Evolutionary conservation across 257 asterid genomes (phyloP).

Genomic region (Nicotiana knightiana): DNA sequence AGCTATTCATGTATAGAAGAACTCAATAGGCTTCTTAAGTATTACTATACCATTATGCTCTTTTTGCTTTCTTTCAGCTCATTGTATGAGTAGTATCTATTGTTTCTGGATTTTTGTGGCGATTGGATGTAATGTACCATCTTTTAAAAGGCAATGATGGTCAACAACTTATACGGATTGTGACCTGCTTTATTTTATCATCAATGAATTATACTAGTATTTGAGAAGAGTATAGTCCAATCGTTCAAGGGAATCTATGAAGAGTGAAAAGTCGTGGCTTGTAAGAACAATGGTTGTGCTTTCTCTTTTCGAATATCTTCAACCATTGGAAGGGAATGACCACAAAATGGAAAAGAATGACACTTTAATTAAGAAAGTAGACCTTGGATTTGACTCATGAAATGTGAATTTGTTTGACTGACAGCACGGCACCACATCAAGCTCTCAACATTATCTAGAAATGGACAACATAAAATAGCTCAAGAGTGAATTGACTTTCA

Average conservation of each 20-base stretch:
- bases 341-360: no score
- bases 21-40: not conserved
- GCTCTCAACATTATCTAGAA: no score
- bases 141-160: not conserved
- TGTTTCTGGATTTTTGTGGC: not conserved
- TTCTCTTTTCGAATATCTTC: no score
- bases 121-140: not conserved
- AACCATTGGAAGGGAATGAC: no score
- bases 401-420: no score
- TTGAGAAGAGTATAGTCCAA: not conserved
- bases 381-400: no score
- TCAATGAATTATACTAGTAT: not conserved
- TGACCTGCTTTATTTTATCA: not conserved
- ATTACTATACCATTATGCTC: not conserved
- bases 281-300: no score
- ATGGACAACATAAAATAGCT: no score
- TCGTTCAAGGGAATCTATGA: not conserved
- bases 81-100: not conserved
- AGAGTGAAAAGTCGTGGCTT: no score
- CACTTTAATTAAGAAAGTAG: no score
- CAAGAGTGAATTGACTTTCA: no score
- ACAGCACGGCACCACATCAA: no score
- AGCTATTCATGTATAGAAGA: not conserved
- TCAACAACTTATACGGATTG: not conserved
- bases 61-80: not conserved